Evolutionary conservation across 2,329 filamentous ascomycete genomes (phyloP), one percentile per base, ranked within the genome.

Genomic region (Colletotrichum cordylinicola): DNA sequence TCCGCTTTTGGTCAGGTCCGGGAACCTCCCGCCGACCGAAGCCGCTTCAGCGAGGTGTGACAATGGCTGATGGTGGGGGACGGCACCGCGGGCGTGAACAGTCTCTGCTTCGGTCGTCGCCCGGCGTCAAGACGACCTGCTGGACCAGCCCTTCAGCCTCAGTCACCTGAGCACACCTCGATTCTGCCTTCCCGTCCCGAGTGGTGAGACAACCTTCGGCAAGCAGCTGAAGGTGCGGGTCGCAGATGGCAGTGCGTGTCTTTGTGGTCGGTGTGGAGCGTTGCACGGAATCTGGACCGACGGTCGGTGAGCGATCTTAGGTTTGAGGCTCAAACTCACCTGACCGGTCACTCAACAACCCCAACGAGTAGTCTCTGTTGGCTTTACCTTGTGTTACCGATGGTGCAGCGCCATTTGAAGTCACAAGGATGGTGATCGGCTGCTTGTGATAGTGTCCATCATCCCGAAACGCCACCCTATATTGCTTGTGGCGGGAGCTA

Each of bases 251-350:
- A 43, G 21, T 56, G 35, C 21, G 27, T 29, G 56, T 24, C 24
- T 48, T 35, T 58, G 31, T 62, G 43, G 39, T 67, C 37, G 27
- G n/a, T 64, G 70, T n/a, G 64, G 52, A 75, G 37, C 39, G 72
- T 71, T 29, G 35, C 55, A 72, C 69, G 62, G 33, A 56, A 68
- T 35, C 37, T 66, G 72, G 55, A 55, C 68, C 33, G 37, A 61
- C 29, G 15, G 62, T 72, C 70, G 73, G 73, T 75, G 64, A 75
- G 60, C 18, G 37, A 12, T 39, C 39, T 37, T 73, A 68, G 27
- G 56, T 72, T 67, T 67, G 73, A 60, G 69, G 73, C 73, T 75
- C 73, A 73, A 73, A 73, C 73, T 73, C 62, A 75, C 64, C 70
- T 75, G 70, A 68, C 43, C 55, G 39, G 43, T 61, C 15, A 60